A percentile compares a stretch with the other conserved stretches of the same genome.
These are phyloP conservation scores for Hylodesmum podocarpum DNA, from an alignment of 306 rosid species.

Conservation along the genomic window DNA sequence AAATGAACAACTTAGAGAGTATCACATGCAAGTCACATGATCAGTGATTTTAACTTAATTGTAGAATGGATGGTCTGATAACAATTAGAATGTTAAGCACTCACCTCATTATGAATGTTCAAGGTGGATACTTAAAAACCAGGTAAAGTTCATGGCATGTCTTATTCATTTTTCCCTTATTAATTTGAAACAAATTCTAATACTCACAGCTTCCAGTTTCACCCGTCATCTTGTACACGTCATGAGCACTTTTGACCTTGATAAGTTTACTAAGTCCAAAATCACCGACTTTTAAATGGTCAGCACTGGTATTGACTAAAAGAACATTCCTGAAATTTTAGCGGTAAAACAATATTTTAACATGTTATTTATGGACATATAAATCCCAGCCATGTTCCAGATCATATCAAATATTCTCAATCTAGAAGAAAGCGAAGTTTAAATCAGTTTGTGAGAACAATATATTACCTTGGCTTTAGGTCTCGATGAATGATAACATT, in stretches of 20 bases:
- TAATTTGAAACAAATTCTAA: constrained; percentile 13
- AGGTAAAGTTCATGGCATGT: background rate
- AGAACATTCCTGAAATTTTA: constrained; percentile 79
- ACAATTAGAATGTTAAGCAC: background rate
- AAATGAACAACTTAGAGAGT: background rate
- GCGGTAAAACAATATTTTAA: background rate
- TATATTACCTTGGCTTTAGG: constrained; percentile 76
- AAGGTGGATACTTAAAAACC: constrained; percentile 7
- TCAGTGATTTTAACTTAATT: background rate
- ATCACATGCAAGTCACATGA: background rate
- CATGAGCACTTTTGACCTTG: constrained; percentile 76
- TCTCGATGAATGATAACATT: constrained; percentile 88
- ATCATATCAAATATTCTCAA: constrained; percentile 2
- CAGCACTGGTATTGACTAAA: constrained; percentile 76
- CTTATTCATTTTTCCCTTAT: constrained; percentile 8
- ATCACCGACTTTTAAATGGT: constrained; percentile 91
- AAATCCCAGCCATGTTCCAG: constrained; percentile 22
- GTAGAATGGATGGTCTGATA: background rate
- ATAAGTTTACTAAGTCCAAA: constrained; percentile 95
- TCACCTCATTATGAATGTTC: background rate
- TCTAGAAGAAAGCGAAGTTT: background rate
- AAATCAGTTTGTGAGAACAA: constrained; percentile 14
- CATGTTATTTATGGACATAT: constrained; percentile 5
- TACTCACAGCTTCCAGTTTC: constrained; percentile 97
- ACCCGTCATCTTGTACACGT: constrained; percentile 95